Conservation (phyloP, 1,284 basidiomycete species). For the Neolentinus lepideus region DNA sequence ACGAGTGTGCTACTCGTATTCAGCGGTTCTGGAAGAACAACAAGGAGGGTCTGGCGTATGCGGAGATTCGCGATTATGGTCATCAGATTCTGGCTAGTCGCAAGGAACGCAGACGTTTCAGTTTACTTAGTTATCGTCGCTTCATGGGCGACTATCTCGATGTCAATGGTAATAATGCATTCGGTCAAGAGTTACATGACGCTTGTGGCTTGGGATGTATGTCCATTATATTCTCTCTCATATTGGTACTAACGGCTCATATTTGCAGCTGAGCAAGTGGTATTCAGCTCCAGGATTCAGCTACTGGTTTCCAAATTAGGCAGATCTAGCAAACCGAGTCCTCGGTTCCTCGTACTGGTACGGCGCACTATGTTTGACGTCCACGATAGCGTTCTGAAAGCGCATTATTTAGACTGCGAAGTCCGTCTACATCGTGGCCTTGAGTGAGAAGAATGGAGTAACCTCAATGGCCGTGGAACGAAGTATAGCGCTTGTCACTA, state of each 20-base stretch:
- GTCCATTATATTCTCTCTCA: constrained; percentile 21
- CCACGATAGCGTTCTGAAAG: constrained; percentile 1
- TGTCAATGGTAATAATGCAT: constrained; percentile 73
- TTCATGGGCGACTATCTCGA: constrained; percentile 98
- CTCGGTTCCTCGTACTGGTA: constrained; percentile 87
- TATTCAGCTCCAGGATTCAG: constrained; percentile 84
- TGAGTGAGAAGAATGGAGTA: constrained; percentile 64
- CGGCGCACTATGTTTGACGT: constrained; percentile 21
- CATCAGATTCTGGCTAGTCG: constrained; percentile 87
- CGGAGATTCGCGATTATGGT: constrained; percentile 88
- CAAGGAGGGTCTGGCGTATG: constrained; percentile 88
- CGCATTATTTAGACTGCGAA: constrained; percentile 66
- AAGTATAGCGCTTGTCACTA: constrained; percentile 85
- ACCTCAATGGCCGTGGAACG: constrained; percentile 68
- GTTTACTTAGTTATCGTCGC: constrained; percentile 88
- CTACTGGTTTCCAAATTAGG: constrained; percentile 83
- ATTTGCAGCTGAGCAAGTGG: constrained; percentile 59
- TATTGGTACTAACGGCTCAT: constrained; percentile 7
- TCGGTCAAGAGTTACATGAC: constrained; percentile 75
- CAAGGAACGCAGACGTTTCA: constrained; percentile 93
- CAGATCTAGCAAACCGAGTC: constrained; percentile 89
- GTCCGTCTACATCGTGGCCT: constrained; percentile 81
- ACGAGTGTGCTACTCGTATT: constrained; percentile 92
- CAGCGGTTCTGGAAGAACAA: constrained; percentile 99
- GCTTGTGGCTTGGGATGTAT: constrained; percentile 73